phyloP scores from a whole-genome alignment of 441 rosid genomes.

The Erysimum cheiri region DNA sequence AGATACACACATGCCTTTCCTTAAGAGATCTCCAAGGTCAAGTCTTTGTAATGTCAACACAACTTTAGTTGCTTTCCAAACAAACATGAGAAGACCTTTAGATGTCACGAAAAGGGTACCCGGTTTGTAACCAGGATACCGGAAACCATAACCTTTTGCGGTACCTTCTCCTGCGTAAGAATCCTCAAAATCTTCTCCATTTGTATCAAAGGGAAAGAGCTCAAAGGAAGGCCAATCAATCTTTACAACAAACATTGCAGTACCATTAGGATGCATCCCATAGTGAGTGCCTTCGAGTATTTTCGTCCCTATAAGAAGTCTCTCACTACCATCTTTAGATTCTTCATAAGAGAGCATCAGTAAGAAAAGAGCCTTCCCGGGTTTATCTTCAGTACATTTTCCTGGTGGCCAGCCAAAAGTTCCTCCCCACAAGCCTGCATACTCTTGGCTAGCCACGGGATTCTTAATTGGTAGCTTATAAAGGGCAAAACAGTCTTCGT shows the following conservation, averaged over 20 bases:
- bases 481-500: constrained; percentile 71
- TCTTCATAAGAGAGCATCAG: constrained; percentile 78
- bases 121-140: constrained; percentile 89
- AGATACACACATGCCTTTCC: constrained; percentile 74
- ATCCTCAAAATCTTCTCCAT: constrained; percentile 55
- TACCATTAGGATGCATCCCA: constrained; percentile 85
- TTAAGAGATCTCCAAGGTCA: constrained; percentile 70
- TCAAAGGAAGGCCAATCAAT: constrained; percentile 72
- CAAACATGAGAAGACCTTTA: constrained; percentile 72
- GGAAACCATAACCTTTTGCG: constrained; percentile 86
- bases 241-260: constrained; percentile 76
- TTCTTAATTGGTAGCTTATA: constrained; percentile 68
- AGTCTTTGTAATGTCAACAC: constrained; percentile 85
- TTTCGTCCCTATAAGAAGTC: constrained; percentile 75
- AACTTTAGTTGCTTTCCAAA: constrained; percentile 81
- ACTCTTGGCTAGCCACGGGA: constrained; percentile 64
- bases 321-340: constrained; percentile 49
- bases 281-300: constrained; percentile 88
- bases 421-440: constrained; percentile 89
- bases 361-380: constrained; percentile 78
- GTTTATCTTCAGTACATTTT: constrained; percentile 70
- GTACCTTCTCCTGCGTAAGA: constrained; percentile 75
- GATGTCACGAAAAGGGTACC: constrained; percentile 71
- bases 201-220: constrained; percentile 68
- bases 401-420: constrained; percentile 92